Base-by-base conservation (phyloP, 495 filamentous ascomycete species). In the Recurvomyces mirabilis region DNA sequence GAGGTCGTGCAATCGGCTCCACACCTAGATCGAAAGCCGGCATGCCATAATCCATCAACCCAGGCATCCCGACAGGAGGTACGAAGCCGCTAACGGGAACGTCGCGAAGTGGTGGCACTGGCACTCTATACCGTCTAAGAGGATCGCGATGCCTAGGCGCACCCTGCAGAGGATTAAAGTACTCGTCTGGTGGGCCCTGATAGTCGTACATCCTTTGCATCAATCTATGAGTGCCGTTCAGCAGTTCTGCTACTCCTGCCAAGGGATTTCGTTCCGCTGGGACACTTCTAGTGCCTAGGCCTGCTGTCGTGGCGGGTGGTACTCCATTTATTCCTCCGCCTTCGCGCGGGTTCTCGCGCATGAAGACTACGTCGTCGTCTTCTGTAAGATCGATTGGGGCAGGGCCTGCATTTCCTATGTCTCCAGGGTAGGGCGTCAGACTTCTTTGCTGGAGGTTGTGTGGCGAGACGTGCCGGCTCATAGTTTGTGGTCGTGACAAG, bases 21-120 rank as follows among this genome's bases (percentile, higher is more conserved):
- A 49, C n/a, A 5, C 55, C 55, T 18, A 58, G 12, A 24, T 58
- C 49, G 39, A 58, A 58, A 3, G 19, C 55, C 7, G 36, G 33
- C 21, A 2, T 17, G n/a, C 35, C 34, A 37, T 39, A 58, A 33
- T 52, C 41, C 52, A 55, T 45, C 24, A 44, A 26, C 14, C 17
- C 28, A 4, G 50, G 45, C 50, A 48, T 49, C 9, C 21, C 37
- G 4, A 19, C 20, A 6, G 26, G 2, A 6, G n/a, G 4, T 11
- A 14, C 23, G 7, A 6, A 7, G 17, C 5, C 15, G 9, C 6
- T n/a, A 12, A 15, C 5, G 7, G 17, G 7, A 5, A 29, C 26
- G 7, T 29, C 26, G n/a, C n/a, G n/a, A n/a, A n/a, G n/a, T n/a
- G n/a, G n/a, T n/a, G n/a, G n/a, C n/a, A n/a, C n/a, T 7, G 26